Evolutionary conservation across 257 asterid genomes (phyloP).

Genomic region (Mentha longifolia): DNA sequence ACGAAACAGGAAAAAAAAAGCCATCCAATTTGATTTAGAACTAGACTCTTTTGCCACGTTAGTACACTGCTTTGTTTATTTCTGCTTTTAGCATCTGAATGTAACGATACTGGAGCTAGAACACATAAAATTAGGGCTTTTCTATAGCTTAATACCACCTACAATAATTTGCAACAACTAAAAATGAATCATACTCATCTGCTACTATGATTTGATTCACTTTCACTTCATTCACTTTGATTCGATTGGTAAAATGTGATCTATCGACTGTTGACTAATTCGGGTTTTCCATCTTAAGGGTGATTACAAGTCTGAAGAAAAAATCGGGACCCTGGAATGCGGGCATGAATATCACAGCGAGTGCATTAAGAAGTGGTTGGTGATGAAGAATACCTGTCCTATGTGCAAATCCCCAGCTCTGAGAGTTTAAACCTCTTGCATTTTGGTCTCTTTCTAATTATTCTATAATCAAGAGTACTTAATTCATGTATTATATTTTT

Average conservation of each 20-base stretch:
- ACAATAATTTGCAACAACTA: too few relatives aligned
- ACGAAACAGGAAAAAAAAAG: too few relatives aligned
- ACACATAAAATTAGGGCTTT: too few relatives aligned
- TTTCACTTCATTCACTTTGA: neutral
- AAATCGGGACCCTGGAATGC: slow-evolving; percentile 59
- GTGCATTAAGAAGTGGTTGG: slow-evolving; percentile 72
- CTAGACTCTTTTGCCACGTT: too few relatives aligned
- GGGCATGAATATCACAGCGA: slow-evolving; percentile 72
- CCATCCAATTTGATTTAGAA: too few relatives aligned
- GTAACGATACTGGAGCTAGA: neutral
- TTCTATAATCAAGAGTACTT: slow-evolving; percentile 36
- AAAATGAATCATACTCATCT: neutral
- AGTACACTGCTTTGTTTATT: too few relatives aligned
- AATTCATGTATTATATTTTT: slow-evolving; percentile 51
- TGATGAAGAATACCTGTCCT: slow-evolving; percentile 68
- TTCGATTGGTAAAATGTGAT: neutral
- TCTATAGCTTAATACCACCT: too few relatives aligned
- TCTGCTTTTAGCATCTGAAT: neutral
- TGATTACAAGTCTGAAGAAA: slow-evolving; percentile 50
- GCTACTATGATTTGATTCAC: too few relatives aligned
- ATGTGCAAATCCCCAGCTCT: slow-evolving; percentile 74
- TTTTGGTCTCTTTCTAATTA: slow-evolving; percentile 28
- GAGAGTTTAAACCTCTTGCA: slow-evolving; percentile 30
- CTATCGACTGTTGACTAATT: neutral
- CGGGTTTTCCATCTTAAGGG: slow-evolving; percentile 35